Evolutionary conservation across 192 early-diverging fungal species (phyloP), one percentile per base, ranked within the genome.

Genomic region (Gryganskiella cystojenkinii): DNA sequence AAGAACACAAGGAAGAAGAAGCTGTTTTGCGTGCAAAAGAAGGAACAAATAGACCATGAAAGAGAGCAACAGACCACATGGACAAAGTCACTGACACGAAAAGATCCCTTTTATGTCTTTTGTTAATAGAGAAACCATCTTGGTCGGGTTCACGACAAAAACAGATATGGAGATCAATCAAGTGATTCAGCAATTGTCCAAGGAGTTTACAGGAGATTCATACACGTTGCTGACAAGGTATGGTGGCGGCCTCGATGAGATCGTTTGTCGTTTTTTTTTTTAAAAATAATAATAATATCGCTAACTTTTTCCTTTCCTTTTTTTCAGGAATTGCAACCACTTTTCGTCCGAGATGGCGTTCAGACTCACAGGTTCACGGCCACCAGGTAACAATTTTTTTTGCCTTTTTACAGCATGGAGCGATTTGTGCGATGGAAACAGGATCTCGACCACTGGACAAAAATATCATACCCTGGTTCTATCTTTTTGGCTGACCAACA

Each of bases 261-360:
- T 27, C 35, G 45, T 35, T 24, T 20, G 61, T 7, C 34, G 0
- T 11, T 10, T 35, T 9, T 8, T 5, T 37, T n/a, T 9, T 46
- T 13, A 37, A n/a, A 15, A 46, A 46, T 13, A 22, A 42, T 11
- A 24, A 57, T 8, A 31, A 30, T 9, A 25, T 35, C 47, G 64
- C 35, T 3, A 57, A n/a, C 67, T 70, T 51, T 45, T 42, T 22
- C 25, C 20, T 10, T 37, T 20, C 34, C 34, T 17, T 35, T 11
- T 9, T 2, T 35, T 31, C 22, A 78, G 74, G 56, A 78, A 78
- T 50, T 78, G 74, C 44, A 78, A 78, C 24, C 74, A 78, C 50
- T 78, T 78, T 59, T 78, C 74, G n/a, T 56, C 74, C 3, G 74
- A 78, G 20, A 63, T 78, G 74, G 74, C 74, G 7, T 64, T 60